A percentile compares a stretch with the other conserved stretches of the same genome.
Evolutionary conservation across 805 yeast species (phyloP).

Genomic region (Brettanomyces sp.): DNA sequence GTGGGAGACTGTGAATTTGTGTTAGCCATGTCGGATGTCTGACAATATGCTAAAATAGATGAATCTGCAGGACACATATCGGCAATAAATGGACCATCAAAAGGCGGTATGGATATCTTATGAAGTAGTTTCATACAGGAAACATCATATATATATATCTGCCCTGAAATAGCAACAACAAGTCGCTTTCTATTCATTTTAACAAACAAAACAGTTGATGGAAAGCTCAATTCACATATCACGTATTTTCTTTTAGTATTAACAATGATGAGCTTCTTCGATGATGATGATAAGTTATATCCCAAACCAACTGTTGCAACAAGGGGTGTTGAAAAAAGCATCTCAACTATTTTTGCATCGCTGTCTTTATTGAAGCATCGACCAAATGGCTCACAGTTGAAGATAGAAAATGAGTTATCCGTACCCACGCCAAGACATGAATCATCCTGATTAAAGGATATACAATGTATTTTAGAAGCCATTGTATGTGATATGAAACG

Average conservation of each 20-base stretch:
- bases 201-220: constrained; percentile 62
- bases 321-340: constrained; percentile 83
- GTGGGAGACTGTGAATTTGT: not conserved
- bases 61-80: constrained; percentile 32
- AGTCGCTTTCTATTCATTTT: constrained; percentile 76
- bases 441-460: constrained; percentile 76
- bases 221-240: constrained; percentile 85
- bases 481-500: too few relatives aligned
- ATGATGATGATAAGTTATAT: constrained; percentile 57
- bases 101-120: constrained; percentile 47
- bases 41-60: constrained; percentile 36
- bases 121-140: constrained; percentile 78
- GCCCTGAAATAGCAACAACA: constrained; percentile 68
- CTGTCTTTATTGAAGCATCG: constrained; percentile 42
- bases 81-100: constrained; percentile 21
- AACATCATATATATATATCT: constrained; percentile 81
- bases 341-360: constrained; percentile 62
- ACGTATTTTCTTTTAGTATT: constrained; percentile 70
- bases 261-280: constrained; percentile 73
- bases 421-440: constrained; percentile 72
- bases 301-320: constrained; percentile 79
- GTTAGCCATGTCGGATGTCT: not conserved
- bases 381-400: constrained; percentile 86
- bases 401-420: constrained; percentile 56
- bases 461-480: not conserved